These are phyloP conservation scores for Secale cereale DNA, from an alignment of 176 grass and related monocot genomes.

Conservation along the genomic window DNA sequence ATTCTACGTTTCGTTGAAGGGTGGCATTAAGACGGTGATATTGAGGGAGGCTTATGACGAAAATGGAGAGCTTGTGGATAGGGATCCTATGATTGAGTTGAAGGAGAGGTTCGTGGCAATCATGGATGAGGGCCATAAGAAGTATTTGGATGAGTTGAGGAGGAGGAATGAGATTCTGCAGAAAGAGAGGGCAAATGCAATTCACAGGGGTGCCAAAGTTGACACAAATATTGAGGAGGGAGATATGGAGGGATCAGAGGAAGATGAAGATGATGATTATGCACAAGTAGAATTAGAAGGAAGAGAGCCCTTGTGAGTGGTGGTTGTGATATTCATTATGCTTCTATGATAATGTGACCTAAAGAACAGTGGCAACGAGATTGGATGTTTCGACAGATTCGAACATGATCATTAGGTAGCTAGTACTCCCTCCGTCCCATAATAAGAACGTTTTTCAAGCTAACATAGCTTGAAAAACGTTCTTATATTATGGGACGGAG, in stretches of 20 bases:
- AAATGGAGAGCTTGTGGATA: constrained; percentile 61
- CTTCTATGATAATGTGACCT: constrained; percentile 2
- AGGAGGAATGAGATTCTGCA: constrained; percentile 51
- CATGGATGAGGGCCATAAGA: constrained; percentile 69
- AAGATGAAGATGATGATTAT: constrained; percentile 1
- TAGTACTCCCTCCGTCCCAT: too few relatives aligned
- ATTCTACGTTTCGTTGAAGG: constrained; percentile 88
- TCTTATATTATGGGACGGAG: too few relatives aligned
- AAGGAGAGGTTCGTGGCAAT: constrained; percentile 72
- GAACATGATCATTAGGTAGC: not conserved
- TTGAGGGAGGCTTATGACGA: constrained; percentile 80
- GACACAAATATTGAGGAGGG: not conserved
- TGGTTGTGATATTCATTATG: not conserved
- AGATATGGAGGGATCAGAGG: not conserved
- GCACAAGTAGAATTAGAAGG: not conserved
- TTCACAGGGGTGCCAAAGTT: constrained; percentile 1
- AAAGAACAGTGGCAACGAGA: not conserved
- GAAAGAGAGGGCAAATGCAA: constrained; percentile 28
- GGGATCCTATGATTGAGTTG: constrained; percentile 68
- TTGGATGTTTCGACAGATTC: not conserved
- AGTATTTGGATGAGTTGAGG: constrained; percentile 58
- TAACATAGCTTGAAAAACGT: too few relatives aligned
- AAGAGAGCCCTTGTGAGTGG: not conserved
- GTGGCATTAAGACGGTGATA: constrained; percentile 79
- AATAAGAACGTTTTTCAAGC: too few relatives aligned